Evolutionary conservation across 176 grass and related monocot genomes (phyloP), one percentile per base, ranked within the genome.

Genomic region (Triticum monococcum): DNA sequence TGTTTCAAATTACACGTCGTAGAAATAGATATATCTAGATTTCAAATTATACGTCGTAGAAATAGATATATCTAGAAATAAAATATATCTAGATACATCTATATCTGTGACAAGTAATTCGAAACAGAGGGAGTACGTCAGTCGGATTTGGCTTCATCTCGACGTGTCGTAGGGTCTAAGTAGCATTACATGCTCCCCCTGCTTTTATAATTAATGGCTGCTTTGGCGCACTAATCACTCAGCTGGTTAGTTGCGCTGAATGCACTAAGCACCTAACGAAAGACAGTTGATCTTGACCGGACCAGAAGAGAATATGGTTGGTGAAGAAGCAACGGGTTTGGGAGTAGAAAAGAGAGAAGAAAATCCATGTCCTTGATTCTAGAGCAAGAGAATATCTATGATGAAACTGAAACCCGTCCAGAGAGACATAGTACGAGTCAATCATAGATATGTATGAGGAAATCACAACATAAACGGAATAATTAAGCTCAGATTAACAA

Each of bases 131-230:
- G n/a, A n/a, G n/a, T n/a, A n/a, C n/a, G n/a, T n/a, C 67, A 7
- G 43, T 74, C 66, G 4, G 26, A 31, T 64, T 32, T 64, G 67
- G 65, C 81, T 72, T 79, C 74, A 28, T 65, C 56, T 74, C 38
- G 28, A 89, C 66, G 75, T 84, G 65, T 65, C 81, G 43, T 89
- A 40, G 31, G 67, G 14, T 80, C 31, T 84, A 84, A 79, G 81
- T 5, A 31, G 66, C 69, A 82, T 75, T 38, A 67, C 69, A 81
- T 17, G 69, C 68, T 62, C 5, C 24, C 28, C 48, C 50, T 43
- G 20, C 64, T 83, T 83, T 52, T 64, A 37, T 2, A 66, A 66
- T 81, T 50, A 81, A 50, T 68, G 63, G 20, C 17, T 35, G 22
- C 26, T 69, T 59, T 86, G 64, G 45, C 41, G 62, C 75, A 41